Conservation (phyloP, 2,329 filamentous ascomycete genomes). For the Cadophora malorum region DNA sequence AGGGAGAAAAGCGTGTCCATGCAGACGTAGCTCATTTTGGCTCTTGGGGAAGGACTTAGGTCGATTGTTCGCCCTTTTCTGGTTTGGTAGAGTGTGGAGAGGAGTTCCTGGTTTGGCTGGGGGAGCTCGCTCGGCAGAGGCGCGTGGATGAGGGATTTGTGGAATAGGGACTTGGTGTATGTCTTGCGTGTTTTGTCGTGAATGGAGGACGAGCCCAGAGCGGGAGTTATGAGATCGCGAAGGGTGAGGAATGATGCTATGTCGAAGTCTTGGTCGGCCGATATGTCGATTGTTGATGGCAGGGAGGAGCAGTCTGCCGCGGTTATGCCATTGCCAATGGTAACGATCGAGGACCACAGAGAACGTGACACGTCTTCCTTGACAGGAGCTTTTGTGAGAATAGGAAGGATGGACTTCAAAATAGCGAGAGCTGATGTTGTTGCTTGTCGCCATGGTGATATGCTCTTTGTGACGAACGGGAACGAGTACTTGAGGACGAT, state of each 20-base stretch:
- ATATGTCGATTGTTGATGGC: constrained; percentile 53
- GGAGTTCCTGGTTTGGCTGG: constrained; percentile 55
- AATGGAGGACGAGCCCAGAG: constrained; percentile 70
- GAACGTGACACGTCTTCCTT: constrained; percentile 54
- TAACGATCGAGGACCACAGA: constrained; percentile 75
- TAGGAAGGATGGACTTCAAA: constrained; percentile 68
- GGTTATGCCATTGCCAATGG: constrained; percentile 72
- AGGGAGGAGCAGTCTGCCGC: constrained; percentile 64
- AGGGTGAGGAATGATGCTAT: constrained; percentile 75
- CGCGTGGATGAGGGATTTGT: constrained; percentile 79
- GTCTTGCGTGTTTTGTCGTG: constrained; percentile 69
- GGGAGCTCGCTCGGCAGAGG: constrained; percentile 66
- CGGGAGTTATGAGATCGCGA: constrained; percentile 74
- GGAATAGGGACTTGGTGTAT: constrained; percentile 80
- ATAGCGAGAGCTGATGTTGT: constrained; percentile 74
- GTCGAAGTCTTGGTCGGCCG: constrained; percentile 81
- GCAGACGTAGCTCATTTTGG: constrained; percentile 79
- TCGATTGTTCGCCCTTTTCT: constrained; percentile 77
- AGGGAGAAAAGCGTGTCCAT: constrained; percentile 80
- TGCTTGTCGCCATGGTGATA: constrained; percentile 80
- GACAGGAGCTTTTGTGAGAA: constrained; percentile 58
- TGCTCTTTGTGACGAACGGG: constrained; percentile 71
- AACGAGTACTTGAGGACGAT: constrained; percentile 84
- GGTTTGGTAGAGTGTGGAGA: constrained; percentile 67
- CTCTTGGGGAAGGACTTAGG: constrained; percentile 67